Base-by-base conservation (phyloP, 805 yeast genomes). In the Priceomyces carsonii region DNA sequence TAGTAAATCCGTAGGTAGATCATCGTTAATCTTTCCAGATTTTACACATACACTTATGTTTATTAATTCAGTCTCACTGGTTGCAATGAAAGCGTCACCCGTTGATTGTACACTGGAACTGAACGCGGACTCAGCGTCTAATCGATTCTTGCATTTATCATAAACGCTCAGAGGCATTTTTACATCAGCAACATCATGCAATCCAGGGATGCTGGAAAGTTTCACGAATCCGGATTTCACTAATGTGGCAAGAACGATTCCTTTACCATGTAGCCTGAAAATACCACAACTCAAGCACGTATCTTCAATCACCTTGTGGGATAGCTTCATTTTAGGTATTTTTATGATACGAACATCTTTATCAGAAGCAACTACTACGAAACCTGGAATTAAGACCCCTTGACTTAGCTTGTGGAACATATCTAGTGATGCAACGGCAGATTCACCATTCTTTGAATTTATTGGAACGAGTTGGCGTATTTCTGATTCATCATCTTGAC, bases 341-440 rank as follows among this genome's bases (percentile, higher is more conserved):
- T 76, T 72, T 15, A 83, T 46, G 0, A 85, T 72, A 31, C 93
- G 67, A 2, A 86, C 66, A 46, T 85, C 95, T 19, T 71, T 61
- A 2, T 59, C 47, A 0, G 90, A 77, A 0, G 79, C 63, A 0
- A 76, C 66, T 3, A 85, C 57, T 0, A 87, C 51, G 5, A 75
- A 71, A 0, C 95, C 90, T 1, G 79, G 79, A n/a, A 80, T 67
- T 1, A 68, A 47, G 4, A 78, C 53, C 1, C 90, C 93, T 17
- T 75, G 72, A 1, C 82, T 69, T 34, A 90, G 66, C 29, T 75
- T 73, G 15, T 69, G 69, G 66, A 85, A 76, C 14, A 66, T 66
- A 1, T 71, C 75, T 32, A 79, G 65, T 1, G 74, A 69, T 0
- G 96, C 95, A 4, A 67, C 65, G 3, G 86, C 78, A 2, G 86